These are phyloP conservation scores for Colletotrichum lindemuthianum DNA, from an alignment of 2,329 filamentous ascomycete genomes.

Conservation along the genomic window DNA sequence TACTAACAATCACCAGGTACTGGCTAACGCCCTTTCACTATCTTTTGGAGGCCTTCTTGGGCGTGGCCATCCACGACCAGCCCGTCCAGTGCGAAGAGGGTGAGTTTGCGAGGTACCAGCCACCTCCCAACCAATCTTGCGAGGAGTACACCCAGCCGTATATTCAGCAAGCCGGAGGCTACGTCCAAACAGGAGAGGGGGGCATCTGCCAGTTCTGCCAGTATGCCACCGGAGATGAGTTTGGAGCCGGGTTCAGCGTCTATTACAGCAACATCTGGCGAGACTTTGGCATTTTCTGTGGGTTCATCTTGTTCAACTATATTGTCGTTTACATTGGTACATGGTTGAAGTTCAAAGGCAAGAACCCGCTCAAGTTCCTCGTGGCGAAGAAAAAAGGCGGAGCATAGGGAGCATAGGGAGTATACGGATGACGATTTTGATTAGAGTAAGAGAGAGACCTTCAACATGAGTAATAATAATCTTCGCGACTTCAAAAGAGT, in stretches of 20 bases:
- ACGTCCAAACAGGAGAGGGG: slow-evolving; percentile 64
- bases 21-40: slow-evolving; percentile 76
- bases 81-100: slow-evolving; percentile 63
- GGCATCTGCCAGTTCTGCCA: slow-evolving; percentile 74
- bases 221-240: slow-evolving; percentile 69
- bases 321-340: slow-evolving; percentile 50
- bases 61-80: slow-evolving; percentile 62
- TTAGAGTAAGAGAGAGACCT: background rate
- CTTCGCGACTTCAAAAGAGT: too few species aligned
- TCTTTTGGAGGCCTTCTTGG: slow-evolving; percentile 70
- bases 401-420: background rate
- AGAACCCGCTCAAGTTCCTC: slow-evolving; percentile 48
- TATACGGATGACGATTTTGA: background rate
- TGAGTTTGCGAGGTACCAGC: slow-evolving; percentile 69
- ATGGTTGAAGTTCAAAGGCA: slow-evolving; percentile 51
- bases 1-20: slow-evolving; percentile 49
- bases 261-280: slow-evolving; percentile 71
- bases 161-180: slow-evolving; percentile 65
- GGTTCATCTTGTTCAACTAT: slow-evolving; percentile 73
- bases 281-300: slow-evolving; percentile 72
- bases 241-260: slow-evolving; percentile 68
- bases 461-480: background rate
- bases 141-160: slow-evolving; percentile 66
- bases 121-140: slow-evolving; percentile 70
- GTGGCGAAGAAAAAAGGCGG: slow-evolving; percentile 41